Percentiles rank a stretch among this genome's conserved stretches.
phyloP scores from a whole-genome alignment of 306 rosid genomes.

The Medicago ruthenica region DNA sequence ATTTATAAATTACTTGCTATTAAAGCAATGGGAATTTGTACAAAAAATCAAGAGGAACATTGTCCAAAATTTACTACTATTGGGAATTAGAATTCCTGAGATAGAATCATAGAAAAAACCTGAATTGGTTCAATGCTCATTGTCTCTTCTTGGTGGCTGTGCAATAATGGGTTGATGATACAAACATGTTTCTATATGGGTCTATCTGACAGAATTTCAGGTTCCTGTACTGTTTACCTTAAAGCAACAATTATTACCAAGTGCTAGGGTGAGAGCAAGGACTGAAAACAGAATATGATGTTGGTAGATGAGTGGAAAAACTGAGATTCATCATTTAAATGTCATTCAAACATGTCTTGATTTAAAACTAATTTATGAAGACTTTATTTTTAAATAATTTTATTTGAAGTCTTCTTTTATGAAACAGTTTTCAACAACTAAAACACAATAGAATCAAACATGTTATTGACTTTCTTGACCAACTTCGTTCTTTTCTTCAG shows the following conservation, averaged over 20 bases:
- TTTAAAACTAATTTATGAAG: background rate
- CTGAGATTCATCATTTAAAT: background rate
- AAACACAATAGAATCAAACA: conserved; percentile 1
- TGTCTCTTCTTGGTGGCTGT: background rate
- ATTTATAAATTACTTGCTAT: background rate
- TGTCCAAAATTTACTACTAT: background rate
- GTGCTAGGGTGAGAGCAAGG: conserved; percentile 15
- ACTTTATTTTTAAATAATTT: background rate
- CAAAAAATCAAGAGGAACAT: background rate
- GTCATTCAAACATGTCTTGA: background rate
- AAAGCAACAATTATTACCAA: conserved; percentile 8
- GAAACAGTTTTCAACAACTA: background rate
- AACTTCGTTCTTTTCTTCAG: background rate
- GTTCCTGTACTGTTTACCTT: background rate
- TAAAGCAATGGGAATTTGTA: conserved; percentile 6
- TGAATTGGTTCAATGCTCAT: background rate
- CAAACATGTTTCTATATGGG: conserved; percentile 17
- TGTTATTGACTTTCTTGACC: background rate
- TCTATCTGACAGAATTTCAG: conserved; percentile 6
- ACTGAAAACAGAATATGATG: background rate
- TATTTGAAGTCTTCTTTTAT: background rate
- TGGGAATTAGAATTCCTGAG: background rate
- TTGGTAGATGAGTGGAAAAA: background rate
- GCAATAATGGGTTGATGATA: conserved; percentile 7
- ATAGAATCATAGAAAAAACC: background rate